Base-by-base conservation (phyloP, 2,329 filamentous ascomycete genomes). In the Fusarium mangiferae region DNA sequence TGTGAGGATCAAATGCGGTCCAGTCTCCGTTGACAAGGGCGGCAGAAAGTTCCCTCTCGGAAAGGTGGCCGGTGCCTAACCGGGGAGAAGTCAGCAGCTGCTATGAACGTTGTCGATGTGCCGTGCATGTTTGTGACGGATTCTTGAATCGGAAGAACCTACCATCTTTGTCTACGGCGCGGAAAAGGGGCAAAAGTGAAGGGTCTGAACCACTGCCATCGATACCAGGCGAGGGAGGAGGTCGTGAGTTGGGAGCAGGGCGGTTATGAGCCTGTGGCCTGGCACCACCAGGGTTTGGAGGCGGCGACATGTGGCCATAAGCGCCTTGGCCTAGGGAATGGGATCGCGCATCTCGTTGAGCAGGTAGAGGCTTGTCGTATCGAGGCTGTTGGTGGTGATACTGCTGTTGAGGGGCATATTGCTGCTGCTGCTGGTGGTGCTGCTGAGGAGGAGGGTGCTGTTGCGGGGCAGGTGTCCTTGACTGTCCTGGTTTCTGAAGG, bases 21-120 rank as follows among this genome's bases (percentile, higher is more conserved):
- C 94, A 98, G 87, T 99, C 96, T 62, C 95, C 96, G 81, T 99
- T 99, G 68, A 98, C 95, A 11, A 99, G 90, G 26, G 96, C 96
- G 3, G 93, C 92, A 15, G 94, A 92, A 46, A 99, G 91, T 83
- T 98, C 96, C 58, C 88, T 88, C 83, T 98, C 95, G 6, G 93
- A 95, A 52, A 99, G 89, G 74, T 95, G 91, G 26, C 96, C 95
- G 58, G 89, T 94, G 63, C 91, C 92, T 90, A 81, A 38, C 48
- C 39, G 36, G 36, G 41, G 35, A 49, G 41, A 35, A 46, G 63
- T 74, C 41, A 74, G 72, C 18, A 57, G n/a, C 45, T 52, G 38
- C 12, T 33, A 36, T 26, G 39, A 36, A 45, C 30, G 28, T 17
- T 39, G n/a, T 22, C 13, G 28, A 39, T 22, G 41, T 36, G 14